These are phyloP conservation scores for Exophiala spinifera DNA, from an alignment of 2,329 filamentous ascomycete genomes.

Conservation along the genomic window DNA sequence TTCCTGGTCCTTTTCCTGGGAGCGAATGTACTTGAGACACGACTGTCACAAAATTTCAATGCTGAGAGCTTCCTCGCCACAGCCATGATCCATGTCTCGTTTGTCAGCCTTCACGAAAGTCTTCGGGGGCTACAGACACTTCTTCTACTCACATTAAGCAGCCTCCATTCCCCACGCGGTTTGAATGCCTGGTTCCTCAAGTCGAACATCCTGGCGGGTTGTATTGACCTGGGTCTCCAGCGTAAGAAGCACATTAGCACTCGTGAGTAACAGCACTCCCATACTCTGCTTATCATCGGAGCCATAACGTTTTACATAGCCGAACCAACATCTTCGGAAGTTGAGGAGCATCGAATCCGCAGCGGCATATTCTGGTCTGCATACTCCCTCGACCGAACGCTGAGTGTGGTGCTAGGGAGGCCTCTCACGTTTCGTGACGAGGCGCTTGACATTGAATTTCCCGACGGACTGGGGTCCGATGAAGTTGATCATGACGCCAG, in stretches of 20 bases:
- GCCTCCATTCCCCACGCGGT: background rate
- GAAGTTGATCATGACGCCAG: too few species aligned
- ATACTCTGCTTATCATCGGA: too few species aligned
- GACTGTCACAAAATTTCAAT: background rate
- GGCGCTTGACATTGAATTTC: slow-evolving; percentile 1
- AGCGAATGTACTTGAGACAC: background rate
- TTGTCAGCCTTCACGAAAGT: background rate
- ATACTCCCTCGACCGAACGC: background rate
- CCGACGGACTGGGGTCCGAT: background rate
- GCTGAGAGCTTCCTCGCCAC: background rate
- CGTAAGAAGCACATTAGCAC: background rate
- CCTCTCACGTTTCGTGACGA: background rate
- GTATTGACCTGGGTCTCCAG: background rate
- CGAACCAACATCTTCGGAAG: too few species aligned
- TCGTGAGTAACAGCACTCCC: too few species aligned
- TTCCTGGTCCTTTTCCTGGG: slow-evolving; percentile 1
- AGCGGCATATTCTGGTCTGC: background rate
- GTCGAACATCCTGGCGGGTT: background rate
- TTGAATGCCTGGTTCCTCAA: slow-evolving; percentile 3
- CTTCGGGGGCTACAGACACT: background rate
- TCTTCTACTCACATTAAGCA: background rate
- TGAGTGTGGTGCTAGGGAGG: background rate
- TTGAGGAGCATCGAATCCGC: background rate
- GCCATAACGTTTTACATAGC: too few species aligned
- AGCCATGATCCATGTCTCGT: too few species aligned